Evolutionary conservation across 2,329 filamentous ascomycete species (phyloP).

Genomic region (Arthrobotrys megalospora): DNA sequence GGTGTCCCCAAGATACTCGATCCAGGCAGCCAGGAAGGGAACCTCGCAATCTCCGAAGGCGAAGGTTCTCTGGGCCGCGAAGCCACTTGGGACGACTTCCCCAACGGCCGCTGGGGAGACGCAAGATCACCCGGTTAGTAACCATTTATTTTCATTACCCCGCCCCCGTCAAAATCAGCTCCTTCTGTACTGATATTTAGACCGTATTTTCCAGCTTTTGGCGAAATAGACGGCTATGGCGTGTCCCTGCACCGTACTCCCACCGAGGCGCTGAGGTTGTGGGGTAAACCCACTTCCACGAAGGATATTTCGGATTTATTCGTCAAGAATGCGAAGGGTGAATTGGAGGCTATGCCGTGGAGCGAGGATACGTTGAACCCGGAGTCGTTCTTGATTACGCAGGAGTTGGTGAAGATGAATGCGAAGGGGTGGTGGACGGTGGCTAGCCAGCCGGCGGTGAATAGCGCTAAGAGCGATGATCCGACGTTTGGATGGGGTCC

Average conservation of each 20-base stretch:
- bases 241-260: constrained; percentile 93
- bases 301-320: constrained; percentile 86
- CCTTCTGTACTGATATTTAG: constrained; percentile 56
- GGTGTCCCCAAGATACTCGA: constrained; percentile 78
- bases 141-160: constrained; percentile 10
- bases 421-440: constrained; percentile 93
- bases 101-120: constrained; percentile 95
- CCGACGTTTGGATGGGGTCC: constrained; percentile 93
- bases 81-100: constrained; percentile 98
- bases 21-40: constrained; percentile 81
- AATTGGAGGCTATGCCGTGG: constrained; percentile 88
- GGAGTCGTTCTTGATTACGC: constrained; percentile 85
- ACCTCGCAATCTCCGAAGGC: constrained; percentile 92
- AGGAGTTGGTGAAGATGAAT: constrained; percentile 83
- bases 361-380: constrained; percentile 88
- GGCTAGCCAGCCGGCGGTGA: constrained; percentile 93
- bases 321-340: constrained; percentile 82
- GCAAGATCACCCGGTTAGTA: constrained; percentile 78
- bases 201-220: constrained; percentile 75
- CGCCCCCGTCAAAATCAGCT: not conserved
- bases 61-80: constrained; percentile 90
- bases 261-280: constrained; percentile 84
- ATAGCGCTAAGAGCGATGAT: constrained; percentile 83
- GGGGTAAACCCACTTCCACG: constrained; percentile 81
- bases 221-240: constrained; percentile 97